A percentile compares a stretch with the other conserved stretches of the same genome.
phyloP scores from a whole-genome alignment of 345 rosid genomes.

The Citrus trifoliata region DNA sequence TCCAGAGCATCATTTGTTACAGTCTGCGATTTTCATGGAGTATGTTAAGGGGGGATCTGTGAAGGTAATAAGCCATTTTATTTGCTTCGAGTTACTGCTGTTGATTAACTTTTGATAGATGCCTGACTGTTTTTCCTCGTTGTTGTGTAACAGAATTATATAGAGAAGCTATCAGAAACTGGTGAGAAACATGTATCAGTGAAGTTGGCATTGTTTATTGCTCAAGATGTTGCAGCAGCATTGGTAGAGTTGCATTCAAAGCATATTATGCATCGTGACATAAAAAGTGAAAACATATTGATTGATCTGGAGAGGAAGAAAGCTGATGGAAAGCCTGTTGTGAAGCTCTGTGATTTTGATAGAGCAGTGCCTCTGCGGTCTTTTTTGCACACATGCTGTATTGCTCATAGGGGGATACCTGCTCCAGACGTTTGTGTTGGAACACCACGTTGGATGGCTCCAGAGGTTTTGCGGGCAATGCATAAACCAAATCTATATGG shows the following conservation, averaged over 20 bases:
- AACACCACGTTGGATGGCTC: constrained; percentile 99
- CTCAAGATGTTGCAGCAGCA: constrained; percentile 75
- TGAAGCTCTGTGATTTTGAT: constrained; percentile 95
- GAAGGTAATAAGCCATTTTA: constrained; percentile 42
- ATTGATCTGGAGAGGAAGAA: constrained; percentile 62
- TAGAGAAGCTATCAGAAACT: constrained; percentile 60
- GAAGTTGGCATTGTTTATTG: constrained; percentile 64
- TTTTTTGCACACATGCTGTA: constrained; percentile 70
- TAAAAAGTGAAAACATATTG: constrained; percentile 91
- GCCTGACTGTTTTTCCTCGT: not conserved
- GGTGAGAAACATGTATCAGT: constrained; percentile 64
- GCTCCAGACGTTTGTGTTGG: constrained; percentile 90
- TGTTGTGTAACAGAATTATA: constrained; percentile 49
- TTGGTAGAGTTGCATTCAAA: constrained; percentile 76
- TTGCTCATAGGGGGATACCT: constrained; percentile 74
- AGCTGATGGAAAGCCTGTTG: constrained; percentile 55
- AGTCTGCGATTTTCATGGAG: constrained; percentile 84
- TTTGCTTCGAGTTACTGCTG: not conserved
- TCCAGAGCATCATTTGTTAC: constrained; percentile 44
- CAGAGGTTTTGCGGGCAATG: constrained; percentile 85
- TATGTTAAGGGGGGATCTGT: constrained; percentile 78
- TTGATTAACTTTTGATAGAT: not conserved
- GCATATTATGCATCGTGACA: constrained; percentile 91
- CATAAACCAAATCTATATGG: constrained; percentile 58
- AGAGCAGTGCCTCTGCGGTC: constrained; percentile 89